Evolutionary conservation across 345 rosid species (phyloP), one percentile per base, ranked within the genome.

Genomic region (Melaleuca alternifolia): DNA sequence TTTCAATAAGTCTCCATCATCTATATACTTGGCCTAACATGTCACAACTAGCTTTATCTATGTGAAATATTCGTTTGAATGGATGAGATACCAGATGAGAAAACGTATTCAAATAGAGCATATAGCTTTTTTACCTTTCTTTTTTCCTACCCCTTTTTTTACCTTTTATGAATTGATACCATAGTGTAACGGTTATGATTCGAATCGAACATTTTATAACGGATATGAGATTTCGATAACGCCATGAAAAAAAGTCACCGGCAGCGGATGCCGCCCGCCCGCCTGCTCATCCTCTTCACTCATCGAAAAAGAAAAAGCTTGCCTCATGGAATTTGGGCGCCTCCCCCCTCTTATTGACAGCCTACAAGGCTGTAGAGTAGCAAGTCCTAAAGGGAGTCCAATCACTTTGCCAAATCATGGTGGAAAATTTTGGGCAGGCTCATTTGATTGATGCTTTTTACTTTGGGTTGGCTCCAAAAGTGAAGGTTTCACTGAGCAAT

Each of bases 121-220:
- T 37, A 24, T 33, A 8, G 0, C 6, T 1, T 71, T 20, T 1
- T 33, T 10, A 71, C 5, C 14, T 1, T 71, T 20, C 9, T 37
- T 30, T 71, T 71, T 8, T 3, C 9, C 2, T 1, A 41, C 41
- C 41, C 6, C 3, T 20, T 0, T 71, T 4, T 3, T 28, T 2
- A 20, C 20, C 2, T 28, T 65, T 30, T 33, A 7, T 30, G 3
- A 16, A 33, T 33, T 6, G 1, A 16, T 8, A 33, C 1, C 1
- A 0, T 7, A 18, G 21, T 12, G 12, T 8, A 16, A 1, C 0
- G 8, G 0, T 33, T 33, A 65, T 20, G 24, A 13, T 71, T 0
- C 2, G 9, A 71, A 71, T 7, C 14, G 4, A 37, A 20, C 7
- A 37, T 71, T 71, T 1, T 18, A 7, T 18, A 71, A 37, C 11